Base-by-base conservation (phyloP, 2,329 filamentous ascomycete genomes). In the Curvularia eragrostidis region DNA sequence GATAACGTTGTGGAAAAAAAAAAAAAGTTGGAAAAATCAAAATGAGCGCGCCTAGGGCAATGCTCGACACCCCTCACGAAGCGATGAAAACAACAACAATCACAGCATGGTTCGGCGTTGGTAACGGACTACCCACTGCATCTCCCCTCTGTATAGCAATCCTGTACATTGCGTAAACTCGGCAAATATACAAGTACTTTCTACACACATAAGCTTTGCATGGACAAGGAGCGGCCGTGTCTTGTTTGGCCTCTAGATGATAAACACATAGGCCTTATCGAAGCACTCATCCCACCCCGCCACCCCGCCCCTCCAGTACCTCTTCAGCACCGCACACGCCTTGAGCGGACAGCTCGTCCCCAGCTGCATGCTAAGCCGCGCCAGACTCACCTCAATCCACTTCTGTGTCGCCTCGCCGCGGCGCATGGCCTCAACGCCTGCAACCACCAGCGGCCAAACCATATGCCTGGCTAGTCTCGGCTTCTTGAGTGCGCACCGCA, bases 261-360 rank as follows among this genome's bases (percentile, higher is more conserved):
- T 49, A 23, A 68, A 70, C 19, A 66, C 66, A 36, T 70, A 66
- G 50, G 68, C 58, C 41, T 57, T 30, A 47, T 69, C 60, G 47
- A 74, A 75, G 47, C 71, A 75, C 28, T 67, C 67, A 19, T 74
- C 69, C 70, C 71, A 72, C 7, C 68, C 68, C 8, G 53, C 41
- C 30, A 61, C 51, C 15, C 49, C 61, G 13, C 57, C 65, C 41
- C 54, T 32, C 71, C 72, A 74, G 41, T 71, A 75, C 23, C 59
- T 59, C 26, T 44, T 59, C 56, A 75, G 30, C 18, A 69, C 60
- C 2, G 58, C 59, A 21, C 61, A 53, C 26, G 67, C 66, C 32
- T 69, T 68, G 24, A 73, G 34, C 3, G 69, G 68, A 36, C 62
- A 58, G 9, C 58, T 68, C 6, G 65, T 65, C 1, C 72, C 71